phyloP scores from a whole-genome alignment of 2,329 filamentous ascomycete genomes.

The Xenoacremonium recifei region DNA sequence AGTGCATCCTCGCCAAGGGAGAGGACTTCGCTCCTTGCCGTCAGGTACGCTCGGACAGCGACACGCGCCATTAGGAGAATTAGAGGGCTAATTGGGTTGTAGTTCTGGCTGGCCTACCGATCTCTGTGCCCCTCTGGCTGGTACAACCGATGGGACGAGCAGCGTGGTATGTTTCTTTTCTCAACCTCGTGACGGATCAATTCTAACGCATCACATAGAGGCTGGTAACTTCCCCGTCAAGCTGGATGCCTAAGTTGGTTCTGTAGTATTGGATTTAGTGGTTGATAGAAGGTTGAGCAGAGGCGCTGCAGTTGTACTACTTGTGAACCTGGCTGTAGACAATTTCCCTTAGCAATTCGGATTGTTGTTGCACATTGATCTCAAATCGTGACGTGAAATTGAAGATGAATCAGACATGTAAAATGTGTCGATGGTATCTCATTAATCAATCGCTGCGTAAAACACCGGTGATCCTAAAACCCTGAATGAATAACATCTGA shows the following conservation, averaged over 20 bases:
- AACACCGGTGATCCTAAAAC: constrained; percentile 15
- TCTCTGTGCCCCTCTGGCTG: constrained; percentile 96
- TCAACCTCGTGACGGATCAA: constrained; percentile 4
- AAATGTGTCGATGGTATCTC: neutral
- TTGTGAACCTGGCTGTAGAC: constrained; percentile 29
- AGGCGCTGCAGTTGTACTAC: constrained; percentile 37
- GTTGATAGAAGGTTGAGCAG: constrained; percentile 31
- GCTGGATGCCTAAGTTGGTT: constrained; percentile 53
- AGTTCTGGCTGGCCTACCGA: constrained; percentile 97
- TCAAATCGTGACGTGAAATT: neutral
- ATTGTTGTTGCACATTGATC: neutral
- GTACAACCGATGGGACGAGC: constrained; percentile 94
- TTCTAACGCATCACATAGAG: constrained; percentile 45
- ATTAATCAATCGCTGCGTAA: constrained; percentile 14
- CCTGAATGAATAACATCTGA: constrained; percentile 10
- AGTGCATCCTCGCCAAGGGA: constrained; percentile 97
- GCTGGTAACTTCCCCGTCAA: constrained; percentile 67
- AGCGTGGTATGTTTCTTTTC: constrained; percentile 69
- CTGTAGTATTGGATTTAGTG: constrained; percentile 20
- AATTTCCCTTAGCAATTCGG: constrained; percentile 23
- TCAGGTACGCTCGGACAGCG: constrained; percentile 61
- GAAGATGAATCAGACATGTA: no score
- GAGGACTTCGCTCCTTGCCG: constrained; percentile 97
- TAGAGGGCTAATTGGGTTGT: constrained; percentile 19
- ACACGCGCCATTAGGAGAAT: neutral